A percentile compares a stretch with the other conserved stretches of the same genome.
These are phyloP conservation scores for Fusarium agapanthi DNA, from an alignment of 2,329 filamentous ascomycete species.

Conservation along the genomic window DNA sequence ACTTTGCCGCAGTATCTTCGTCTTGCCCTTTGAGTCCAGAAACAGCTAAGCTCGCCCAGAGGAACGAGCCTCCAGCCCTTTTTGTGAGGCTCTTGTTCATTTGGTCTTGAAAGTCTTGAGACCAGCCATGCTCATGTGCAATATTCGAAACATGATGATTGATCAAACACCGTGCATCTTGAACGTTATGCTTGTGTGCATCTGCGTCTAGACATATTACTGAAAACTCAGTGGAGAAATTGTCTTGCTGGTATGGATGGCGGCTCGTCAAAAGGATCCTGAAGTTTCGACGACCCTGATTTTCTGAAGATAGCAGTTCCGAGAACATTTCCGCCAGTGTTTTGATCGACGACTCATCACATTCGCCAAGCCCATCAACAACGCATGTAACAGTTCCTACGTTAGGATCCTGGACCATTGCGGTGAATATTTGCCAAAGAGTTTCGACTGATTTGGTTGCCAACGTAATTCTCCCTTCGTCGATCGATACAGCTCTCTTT, in stretches of 20 bases:
- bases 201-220: not conserved
- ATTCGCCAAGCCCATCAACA: slow-evolving; percentile 19
- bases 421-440: slow-evolving; percentile 11
- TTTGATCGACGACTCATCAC: not conserved
- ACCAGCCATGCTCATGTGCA: not conserved
- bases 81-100: not conserved
- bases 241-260: no score
- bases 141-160: not conserved
- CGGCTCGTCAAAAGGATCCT: not conserved
- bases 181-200: not conserved
- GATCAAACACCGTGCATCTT: not conserved
- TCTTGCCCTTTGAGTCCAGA: not conserved
- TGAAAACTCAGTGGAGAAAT: not conserved
- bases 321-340: not conserved
- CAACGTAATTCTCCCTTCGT: not conserved
- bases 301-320: not conserved
- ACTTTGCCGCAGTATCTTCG: not conserved
- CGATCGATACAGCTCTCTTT: not conserved
- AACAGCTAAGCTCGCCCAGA: not conserved
- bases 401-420: not conserved
- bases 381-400: not conserved
- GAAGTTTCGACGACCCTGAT: not conserved
- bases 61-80: not conserved
- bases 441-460: not conserved
- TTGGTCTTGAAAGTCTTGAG: not conserved